Conservation (phyloP, 495 filamentous ascomycete genomes). For the Aspergillus heteromorphus region DNA sequence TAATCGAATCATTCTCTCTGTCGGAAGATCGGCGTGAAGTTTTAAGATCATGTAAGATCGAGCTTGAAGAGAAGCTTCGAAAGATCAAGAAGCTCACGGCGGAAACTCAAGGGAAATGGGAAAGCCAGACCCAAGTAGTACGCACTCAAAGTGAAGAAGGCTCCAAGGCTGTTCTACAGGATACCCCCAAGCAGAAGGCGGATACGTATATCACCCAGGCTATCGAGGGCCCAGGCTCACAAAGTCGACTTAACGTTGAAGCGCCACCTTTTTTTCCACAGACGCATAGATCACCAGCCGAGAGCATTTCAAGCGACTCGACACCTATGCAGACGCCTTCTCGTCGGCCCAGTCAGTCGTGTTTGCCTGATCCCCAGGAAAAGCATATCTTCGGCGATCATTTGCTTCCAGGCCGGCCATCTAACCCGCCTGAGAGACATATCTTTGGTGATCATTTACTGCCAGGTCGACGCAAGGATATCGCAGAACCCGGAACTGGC, state of each 20-base stretch:
- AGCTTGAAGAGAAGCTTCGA: slow-evolving; percentile 9
- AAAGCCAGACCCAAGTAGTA: not conserved
- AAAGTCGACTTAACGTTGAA: slow-evolving; percentile 7
- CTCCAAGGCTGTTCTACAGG: not conserved
- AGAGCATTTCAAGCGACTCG: slow-evolving; percentile 2
- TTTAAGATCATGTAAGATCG: slow-evolving; percentile 9
- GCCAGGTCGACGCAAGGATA: slow-evolving; percentile 10
- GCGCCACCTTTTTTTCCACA: slow-evolving; percentile 11
- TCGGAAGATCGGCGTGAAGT: slow-evolving; percentile 5
- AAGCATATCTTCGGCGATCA: slow-evolving; percentile 7
- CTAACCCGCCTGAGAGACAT: not conserved
- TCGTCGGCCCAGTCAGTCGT: not conserved
- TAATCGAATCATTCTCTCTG: slow-evolving; percentile 7
- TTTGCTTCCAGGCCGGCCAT: slow-evolving; percentile 8
- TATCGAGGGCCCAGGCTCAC: not conserved
- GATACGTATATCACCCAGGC: not conserved
- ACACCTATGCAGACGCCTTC: not conserved
- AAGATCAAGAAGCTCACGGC: not conserved
- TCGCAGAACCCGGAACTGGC: not conserved
- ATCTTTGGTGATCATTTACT: slow-evolving; percentile 19
- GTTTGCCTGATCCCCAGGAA: not conserved
- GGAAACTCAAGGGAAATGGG: not conserved
- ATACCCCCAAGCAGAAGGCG: not conserved
- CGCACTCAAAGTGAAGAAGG: not conserved
- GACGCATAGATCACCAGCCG: not conserved